Evolutionary conservation across 2,329 filamentous ascomycete species (phyloP), one percentile per base, ranked within the genome.

Genomic region (Fusarium praegraminearum): DNA sequence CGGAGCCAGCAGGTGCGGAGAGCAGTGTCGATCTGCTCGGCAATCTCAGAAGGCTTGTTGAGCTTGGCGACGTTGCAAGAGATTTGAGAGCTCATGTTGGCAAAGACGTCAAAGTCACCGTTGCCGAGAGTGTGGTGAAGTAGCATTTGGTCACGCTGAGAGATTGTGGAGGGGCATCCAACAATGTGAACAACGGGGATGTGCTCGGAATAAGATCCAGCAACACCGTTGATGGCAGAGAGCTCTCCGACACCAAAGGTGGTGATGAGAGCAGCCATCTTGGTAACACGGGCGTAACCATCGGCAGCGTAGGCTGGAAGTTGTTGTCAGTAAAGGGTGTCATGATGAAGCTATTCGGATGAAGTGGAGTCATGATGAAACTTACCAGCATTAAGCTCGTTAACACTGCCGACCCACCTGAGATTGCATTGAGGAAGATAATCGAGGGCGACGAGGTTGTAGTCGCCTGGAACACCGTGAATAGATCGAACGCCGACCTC

Each of bases 61-160:
- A 97, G 84, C 73, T 90, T 90, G 56, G 91, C 89, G 40, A 92
- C 84, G 24, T 89, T 88, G 76, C 89, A 91, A 1, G 92, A 92
- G 72, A 97, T 89, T 52, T 88, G 80, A 47, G 86, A 83, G 77
- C 85, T 92, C 91, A 97, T 97, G 75, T 92, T 87, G 71, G 89
- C 86, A 78, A 97, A 97, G 57, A 93, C 92, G 65, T 91, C 90
- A 80, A 92, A 97, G 80, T 97, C 91, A 62, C 93, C 91, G 72
- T 93, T 92, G 58, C 89, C 90, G 2, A 93, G 86, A 1, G 91
- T 92, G 78, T 93, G 91, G 73, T 92, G 90, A 33, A 86, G 79
- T 35, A 85, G 78, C 80, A 84, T 83, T 69, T 81, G 81, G 54
- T 82, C 80, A 49, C 79, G 80, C 76, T 85, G 83, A 18, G 83